These are phyloP conservation scores for Aspergillus saccharolyticus DNA, from an alignment of 495 filamentous ascomycete species.

Conservation along the genomic window DNA sequence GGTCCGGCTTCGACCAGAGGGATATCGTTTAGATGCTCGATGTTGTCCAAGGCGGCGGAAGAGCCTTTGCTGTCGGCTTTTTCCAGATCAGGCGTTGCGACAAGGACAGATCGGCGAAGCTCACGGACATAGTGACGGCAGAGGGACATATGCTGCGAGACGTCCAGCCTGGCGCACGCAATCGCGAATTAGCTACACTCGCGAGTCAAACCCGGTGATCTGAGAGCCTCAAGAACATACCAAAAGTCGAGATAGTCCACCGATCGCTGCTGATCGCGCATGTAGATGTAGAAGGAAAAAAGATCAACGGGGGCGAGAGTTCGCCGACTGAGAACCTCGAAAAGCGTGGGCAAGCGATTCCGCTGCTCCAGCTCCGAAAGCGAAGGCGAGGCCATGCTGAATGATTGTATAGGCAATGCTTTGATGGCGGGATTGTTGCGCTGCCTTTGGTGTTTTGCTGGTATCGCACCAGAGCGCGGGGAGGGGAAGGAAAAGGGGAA, in stretches of 20 bases:
- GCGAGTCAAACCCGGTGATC: not conserved
- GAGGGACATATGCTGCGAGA: conserved; percentile 96
- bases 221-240: conserved; percentile 39
- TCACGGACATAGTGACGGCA: conserved; percentile 98
- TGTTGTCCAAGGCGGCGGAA: conserved; percentile 67
- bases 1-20: conserved; percentile 44
- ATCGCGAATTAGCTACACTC: conserved; percentile 2
- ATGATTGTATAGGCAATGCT: not conserved
- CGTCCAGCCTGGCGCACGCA: conserved; percentile 74
- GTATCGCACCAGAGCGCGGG: conserved; percentile 7
- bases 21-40: conserved; percentile 61
- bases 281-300: conserved; percentile 99
- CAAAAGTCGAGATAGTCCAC: conserved; percentile 99
- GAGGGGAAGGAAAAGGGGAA: conserved; percentile 18
- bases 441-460: not conserved
- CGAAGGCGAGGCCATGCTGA: conserved; percentile 31
- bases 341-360: conserved; percentile 86
- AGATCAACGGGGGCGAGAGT: conserved; percentile 92
- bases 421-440: not conserved
- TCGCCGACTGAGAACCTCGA: conserved; percentile 87
- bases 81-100: conserved; percentile 88
- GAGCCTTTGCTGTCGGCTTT: conserved; percentile 76
- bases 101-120: conserved; percentile 83
- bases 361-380: conserved; percentile 46
- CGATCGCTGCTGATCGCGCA: conserved; percentile 95